Evolutionary conservation across 768 basidiomycete genomes (phyloP).

Genomic region (Termitomyces sp.): DNA sequence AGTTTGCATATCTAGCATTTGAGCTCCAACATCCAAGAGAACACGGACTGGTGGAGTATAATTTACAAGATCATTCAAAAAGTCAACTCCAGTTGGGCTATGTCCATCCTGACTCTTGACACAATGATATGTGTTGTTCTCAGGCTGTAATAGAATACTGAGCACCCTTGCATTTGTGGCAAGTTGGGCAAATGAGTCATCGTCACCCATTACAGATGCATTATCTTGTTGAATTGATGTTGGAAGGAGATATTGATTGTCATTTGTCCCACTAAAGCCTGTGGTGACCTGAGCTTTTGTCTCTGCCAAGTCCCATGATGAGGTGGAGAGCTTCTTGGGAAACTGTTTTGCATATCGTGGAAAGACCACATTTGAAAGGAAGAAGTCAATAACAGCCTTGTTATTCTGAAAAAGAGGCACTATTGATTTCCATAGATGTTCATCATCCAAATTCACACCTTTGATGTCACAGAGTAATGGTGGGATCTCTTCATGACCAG

Average conservation of each 20-base stretch:
- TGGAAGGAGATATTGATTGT: background rate
- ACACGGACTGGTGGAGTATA: constrained; percentile 37
- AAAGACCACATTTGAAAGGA: background rate
- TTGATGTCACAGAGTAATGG: constrained; percentile 22
- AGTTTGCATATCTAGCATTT: constrained; percentile 48
- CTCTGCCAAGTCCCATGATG: background rate
- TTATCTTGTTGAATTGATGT: background rate
- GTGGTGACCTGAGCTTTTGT: background rate
- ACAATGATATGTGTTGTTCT: constrained; percentile 20
- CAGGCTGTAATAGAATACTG: background rate
- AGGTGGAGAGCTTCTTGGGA: background rate
- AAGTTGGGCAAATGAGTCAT: background rate
- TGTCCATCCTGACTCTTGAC: constrained; percentile 15
- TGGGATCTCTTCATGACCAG: constrained; percentile 21
- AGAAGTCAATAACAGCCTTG: constrained; percentile 28
- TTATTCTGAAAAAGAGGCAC: constrained; percentile 35
- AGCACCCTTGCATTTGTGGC: background rate
- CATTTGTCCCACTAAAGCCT: background rate
- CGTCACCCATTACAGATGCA: background rate
- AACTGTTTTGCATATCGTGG: background rate
- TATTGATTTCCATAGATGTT: constrained; percentile 18
- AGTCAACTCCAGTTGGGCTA: constrained; percentile 16
- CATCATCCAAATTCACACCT: constrained; percentile 39
- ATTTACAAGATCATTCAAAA: constrained; percentile 25
- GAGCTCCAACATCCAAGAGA: constrained; percentile 53